Conservation (phyloP, 345 rosid species). For the Lumnitzera racemosa region DNA sequence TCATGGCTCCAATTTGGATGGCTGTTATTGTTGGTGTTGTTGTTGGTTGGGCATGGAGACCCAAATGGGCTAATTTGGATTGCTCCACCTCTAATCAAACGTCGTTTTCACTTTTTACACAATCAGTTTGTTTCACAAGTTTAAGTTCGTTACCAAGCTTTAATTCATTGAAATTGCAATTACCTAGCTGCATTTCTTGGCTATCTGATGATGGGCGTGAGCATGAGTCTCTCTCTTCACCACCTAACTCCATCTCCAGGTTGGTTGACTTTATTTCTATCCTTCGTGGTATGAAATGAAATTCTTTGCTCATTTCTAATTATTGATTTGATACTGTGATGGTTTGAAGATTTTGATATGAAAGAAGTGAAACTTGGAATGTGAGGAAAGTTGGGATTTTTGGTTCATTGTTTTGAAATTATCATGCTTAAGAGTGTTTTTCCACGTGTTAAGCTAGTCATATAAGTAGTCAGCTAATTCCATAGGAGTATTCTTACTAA, state of each 20-base stretch:
- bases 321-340: background rate
- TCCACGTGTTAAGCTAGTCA: too few relatives aligned
- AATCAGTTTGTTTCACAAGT: slow-evolving; percentile 4
- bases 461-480: too few relatives aligned
- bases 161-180: slow-evolving; percentile 40
- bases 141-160: slow-evolving; percentile 28
- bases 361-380: too few relatives aligned
- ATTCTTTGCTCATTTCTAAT: background rate
- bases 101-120: background rate
- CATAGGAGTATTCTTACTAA: too few relatives aligned
- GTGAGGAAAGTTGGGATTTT: too few relatives aligned
- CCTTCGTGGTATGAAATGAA: background rate
- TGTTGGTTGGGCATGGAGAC: slow-evolving; percentile 96
- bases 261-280: slow-evolving; percentile 14
- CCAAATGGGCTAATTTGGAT: slow-evolving; percentile 70
- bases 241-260: slow-evolving; percentile 37
- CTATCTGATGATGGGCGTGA: slow-evolving; percentile 21
- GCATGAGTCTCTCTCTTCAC: slow-evolving; percentile 14
- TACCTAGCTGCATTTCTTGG: slow-evolving; percentile 44
- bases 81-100: slow-evolving; percentile 11
- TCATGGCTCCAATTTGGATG: slow-evolving; percentile 69
- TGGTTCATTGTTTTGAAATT: too few relatives aligned
- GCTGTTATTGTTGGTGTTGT: slow-evolving; percentile 76
- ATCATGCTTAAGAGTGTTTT: too few relatives aligned
- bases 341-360: background rate